Conservation (phyloP, 2,329 filamentous ascomycete species). For the Helotiales sp. region DNA sequence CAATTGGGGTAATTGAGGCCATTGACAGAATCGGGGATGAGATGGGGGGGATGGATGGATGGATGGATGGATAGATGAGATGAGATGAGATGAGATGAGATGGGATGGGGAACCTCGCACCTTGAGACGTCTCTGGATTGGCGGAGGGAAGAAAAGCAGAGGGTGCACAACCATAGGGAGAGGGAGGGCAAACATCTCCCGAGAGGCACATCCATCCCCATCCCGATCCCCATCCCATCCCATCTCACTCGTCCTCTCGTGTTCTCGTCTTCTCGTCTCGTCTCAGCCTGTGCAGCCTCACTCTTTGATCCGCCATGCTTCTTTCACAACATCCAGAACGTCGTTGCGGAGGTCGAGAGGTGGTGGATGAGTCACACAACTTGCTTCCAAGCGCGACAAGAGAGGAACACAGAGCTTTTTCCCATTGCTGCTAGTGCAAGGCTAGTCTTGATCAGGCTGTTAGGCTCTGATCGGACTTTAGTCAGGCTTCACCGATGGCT, state of each 20-base stretch:
- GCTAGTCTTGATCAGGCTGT: slow-evolving; percentile 5
- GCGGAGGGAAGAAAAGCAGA: background rate
- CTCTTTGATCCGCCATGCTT: background rate
- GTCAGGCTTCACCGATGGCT: slow-evolving; percentile 1
- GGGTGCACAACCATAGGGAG: background rate
- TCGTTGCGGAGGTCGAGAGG: slow-evolving; percentile 3
- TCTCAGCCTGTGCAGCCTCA: slow-evolving; percentile 2
- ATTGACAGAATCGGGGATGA: background rate
- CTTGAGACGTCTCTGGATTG: slow-evolving; percentile 10
- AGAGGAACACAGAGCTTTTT: background rate
- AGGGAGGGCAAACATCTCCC: background rate
- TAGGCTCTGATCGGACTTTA: slow-evolving; percentile 1
- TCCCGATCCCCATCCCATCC: background rate
- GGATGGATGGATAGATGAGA: no score
- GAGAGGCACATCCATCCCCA: background rate
- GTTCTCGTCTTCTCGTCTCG: background rate
- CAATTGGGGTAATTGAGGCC: slow-evolving; percentile 10
- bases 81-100: no score
- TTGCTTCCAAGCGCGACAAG: background rate
- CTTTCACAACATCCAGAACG: background rate
- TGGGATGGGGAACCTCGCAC: slow-evolving; percentile 5
- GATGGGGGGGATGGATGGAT: background rate
- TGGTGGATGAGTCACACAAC: background rate
- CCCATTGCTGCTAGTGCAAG: no score
- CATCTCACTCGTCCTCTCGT: background rate